A percentile compares a stretch with the other conserved stretches of the same genome.
These are phyloP conservation scores for Cucurbita moschata DNA, from an alignment of 306 rosid species.

Conservation along the genomic window DNA sequence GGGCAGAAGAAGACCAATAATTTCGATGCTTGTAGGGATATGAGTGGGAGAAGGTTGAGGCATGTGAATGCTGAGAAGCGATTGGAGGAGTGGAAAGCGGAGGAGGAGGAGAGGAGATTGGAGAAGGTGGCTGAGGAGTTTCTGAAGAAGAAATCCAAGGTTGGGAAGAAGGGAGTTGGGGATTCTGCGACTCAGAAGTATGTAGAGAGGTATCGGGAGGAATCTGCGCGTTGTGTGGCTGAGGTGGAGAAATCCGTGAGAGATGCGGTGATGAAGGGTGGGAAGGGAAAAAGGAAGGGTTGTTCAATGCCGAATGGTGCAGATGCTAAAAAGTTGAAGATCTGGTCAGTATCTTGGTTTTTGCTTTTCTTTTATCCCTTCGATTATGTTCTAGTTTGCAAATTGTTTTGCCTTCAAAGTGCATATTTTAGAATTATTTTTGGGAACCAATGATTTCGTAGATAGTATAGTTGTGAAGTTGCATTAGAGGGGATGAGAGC, in stretches of 20 bases:
- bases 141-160: constrained; percentile 59
- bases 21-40: constrained; percentile 90
- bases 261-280: constrained; percentile 32
- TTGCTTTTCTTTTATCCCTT: neutral
- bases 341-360: constrained; percentile 38
- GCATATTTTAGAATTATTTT: too few species aligned
- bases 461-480: neutral
- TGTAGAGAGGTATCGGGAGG: constrained; percentile 65
- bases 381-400: neutral
- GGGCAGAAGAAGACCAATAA: constrained; percentile 97
- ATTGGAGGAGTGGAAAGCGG: constrained; percentile 80
- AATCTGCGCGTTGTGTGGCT: constrained; percentile 59
- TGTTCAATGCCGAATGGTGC: neutral
- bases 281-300: constrained; percentile 44
- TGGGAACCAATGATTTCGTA: neutral
- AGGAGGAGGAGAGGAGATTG: constrained; percentile 55
- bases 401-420: neutral
- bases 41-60: constrained; percentile 91
- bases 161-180: constrained; percentile 62
- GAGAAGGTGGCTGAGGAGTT: constrained; percentile 76
- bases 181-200: constrained; percentile 67
- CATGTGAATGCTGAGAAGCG: constrained; percentile 95
- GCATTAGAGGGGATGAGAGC: neutral
- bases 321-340: constrained; percentile 46
- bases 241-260: constrained; percentile 61